A percentile compares a stretch with the other conserved stretches of the same genome.
Conservation (phyloP, 2,329 filamentous ascomycete species). For the Colletotrichum phormii region DNA sequence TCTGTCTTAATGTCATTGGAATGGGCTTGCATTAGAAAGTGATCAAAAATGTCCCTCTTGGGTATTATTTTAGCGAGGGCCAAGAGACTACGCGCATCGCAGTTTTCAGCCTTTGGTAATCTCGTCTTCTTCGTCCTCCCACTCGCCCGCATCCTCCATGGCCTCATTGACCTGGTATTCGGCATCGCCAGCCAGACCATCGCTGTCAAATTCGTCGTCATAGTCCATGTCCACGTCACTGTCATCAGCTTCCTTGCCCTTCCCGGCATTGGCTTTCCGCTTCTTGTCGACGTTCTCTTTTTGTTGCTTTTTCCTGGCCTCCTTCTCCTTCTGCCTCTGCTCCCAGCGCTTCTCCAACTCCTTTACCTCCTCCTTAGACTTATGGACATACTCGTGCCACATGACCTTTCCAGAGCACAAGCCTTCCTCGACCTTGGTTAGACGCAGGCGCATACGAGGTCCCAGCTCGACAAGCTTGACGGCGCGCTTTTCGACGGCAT, state of each 20-base stretch:
- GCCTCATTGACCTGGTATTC: slow-evolving; percentile 61
- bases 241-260: slow-evolving; percentile 48
- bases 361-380: slow-evolving; percentile 81
- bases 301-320: slow-evolving; percentile 82
- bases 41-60: slow-evolving; percentile 5
- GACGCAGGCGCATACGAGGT: slow-evolving; percentile 85
- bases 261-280: slow-evolving; percentile 63
- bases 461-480: slow-evolving; percentile 94
- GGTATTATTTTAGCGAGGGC: slow-evolving; percentile 22
- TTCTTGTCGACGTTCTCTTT: slow-evolving; percentile 93
- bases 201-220: slow-evolving; percentile 63
- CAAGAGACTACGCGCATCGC: background rate
- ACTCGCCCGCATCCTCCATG: slow-evolving; percentile 63
- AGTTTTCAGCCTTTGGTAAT: slow-evolving; percentile 44
- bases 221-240: slow-evolving; percentile 56
- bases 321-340: slow-evolving; percentile 81
- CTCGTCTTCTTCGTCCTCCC: slow-evolving; percentile 63
- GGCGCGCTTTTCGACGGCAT: slow-evolving; percentile 82
- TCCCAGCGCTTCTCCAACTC: slow-evolving; percentile 88
- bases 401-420: slow-evolving; percentile 90
- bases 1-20: background rate
- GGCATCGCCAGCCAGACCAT: slow-evolving; percentile 61
- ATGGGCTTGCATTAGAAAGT: background rate
- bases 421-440: slow-evolving; percentile 97
- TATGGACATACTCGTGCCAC: slow-evolving; percentile 97